These are phyloP conservation scores for Sordariomycetes sp. DNA, from an alignment of 2,329 filamentous ascomycete genomes.

Conservation along the genomic window DNA sequence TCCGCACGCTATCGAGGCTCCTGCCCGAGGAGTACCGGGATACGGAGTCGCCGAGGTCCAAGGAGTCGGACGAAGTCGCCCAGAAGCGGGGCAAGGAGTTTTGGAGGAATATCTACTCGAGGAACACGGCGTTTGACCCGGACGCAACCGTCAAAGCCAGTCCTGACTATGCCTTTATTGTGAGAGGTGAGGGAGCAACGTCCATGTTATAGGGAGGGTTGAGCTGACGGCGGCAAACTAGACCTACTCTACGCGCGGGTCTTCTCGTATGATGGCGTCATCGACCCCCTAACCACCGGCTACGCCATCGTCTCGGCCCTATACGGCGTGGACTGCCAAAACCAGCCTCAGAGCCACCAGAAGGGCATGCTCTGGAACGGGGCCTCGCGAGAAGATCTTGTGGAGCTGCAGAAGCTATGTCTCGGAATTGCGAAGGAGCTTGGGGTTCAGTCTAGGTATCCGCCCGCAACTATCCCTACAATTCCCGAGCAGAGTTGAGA, in stretches of 20 bases:
- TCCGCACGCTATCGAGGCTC: conserved; percentile 6
- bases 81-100: conserved; percentile 7
- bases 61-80: conserved; percentile 5
- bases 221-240: background rate
- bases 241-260: conserved; percentile 7
- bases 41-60: conserved; percentile 5
- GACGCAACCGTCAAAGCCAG: conserved; percentile 8
- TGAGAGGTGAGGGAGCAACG: conserved; percentile 6
- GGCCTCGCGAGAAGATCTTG: conserved; percentile 1
- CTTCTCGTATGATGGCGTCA: background rate
- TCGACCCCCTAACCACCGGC: background rate
- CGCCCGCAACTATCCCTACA: conserved; percentile 3
- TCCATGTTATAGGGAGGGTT: background rate
- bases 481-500: background rate
- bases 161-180: conserved; percentile 10
- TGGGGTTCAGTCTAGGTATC: conserved; percentile 1
- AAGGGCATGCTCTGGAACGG: conserved; percentile 8
- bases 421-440: conserved; percentile 4
- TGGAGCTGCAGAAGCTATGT: conserved; percentile 5
- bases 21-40: conserved; percentile 6
- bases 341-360: conserved; percentile 7
- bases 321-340: background rate
- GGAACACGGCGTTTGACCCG: conserved; percentile 9
- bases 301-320: background rate
- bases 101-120: conserved; percentile 7